These are phyloP conservation scores for Candida jianshihensis DNA, from an alignment of 805 yeast species.

Conservation along the genomic window DNA sequence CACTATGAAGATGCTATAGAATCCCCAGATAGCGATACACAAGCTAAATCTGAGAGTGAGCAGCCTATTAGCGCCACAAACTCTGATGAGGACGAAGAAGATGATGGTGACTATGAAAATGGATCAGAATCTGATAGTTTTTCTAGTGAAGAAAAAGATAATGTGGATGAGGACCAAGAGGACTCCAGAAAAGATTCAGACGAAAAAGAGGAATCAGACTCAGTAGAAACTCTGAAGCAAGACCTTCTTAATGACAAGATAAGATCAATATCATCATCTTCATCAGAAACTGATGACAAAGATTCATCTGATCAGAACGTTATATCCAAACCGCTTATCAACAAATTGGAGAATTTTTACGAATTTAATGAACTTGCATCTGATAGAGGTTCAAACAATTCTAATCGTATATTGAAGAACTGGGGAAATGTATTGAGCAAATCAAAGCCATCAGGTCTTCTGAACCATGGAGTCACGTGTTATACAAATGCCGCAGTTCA, in stretches of 20 bases:
- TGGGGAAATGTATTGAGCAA: conserved; percentile 52
- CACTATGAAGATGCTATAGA: conserved; percentile 24
- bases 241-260: conserved; percentile 20
- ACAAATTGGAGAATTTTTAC: conserved; percentile 51
- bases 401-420: conserved; percentile 56
- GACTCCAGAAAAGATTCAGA: conserved; percentile 9
- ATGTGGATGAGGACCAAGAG: conserved; percentile 16
- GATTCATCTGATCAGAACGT: conserved; percentile 25
- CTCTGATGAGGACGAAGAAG: conserved; percentile 7
- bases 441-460: conserved; percentile 57
- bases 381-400: conserved; percentile 60
- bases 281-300: conserved; percentile 28
- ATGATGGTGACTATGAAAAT: conserved; percentile 6
- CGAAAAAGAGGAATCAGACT: conserved; percentile 22
- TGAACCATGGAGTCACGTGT: conserved; percentile 93
- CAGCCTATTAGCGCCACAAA: no score
- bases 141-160: conserved; percentile 20
- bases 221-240: conserved; percentile 12
- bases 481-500: conserved; percentile 95
- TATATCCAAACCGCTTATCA: conserved; percentile 25
- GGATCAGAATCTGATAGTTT: conserved; percentile 13
- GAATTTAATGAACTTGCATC: conserved; percentile 47
- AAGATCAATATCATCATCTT: conserved; percentile 17
- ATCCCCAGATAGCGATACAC: conserved; percentile 5
- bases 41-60: no score